These are phyloP conservation scores for Claviceps arundinis DNA, from an alignment of 2,329 filamentous ascomycete species.

Conservation along the genomic window DNA sequence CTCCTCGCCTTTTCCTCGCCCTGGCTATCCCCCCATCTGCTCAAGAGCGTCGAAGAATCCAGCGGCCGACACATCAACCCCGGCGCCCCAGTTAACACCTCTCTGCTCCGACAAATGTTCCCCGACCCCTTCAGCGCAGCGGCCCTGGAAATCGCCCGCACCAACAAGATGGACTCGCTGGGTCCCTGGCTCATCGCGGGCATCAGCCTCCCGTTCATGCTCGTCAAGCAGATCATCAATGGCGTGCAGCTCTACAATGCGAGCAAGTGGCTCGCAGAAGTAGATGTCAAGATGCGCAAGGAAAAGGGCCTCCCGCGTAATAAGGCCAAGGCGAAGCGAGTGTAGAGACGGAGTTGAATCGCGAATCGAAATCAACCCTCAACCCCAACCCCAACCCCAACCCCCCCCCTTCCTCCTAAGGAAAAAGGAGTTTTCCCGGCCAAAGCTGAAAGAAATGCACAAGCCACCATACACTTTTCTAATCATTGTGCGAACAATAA, in stretches of 20 bases:
- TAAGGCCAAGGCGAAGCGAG: conserved; percentile 25
- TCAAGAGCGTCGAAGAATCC: conserved; percentile 44
- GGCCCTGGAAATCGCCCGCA: conserved; percentile 80
- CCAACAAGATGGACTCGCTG: conserved; percentile 79
- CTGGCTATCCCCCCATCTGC: conserved; percentile 72
- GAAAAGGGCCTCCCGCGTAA: conserved; percentile 38
- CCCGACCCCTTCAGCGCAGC: conserved; percentile 83
- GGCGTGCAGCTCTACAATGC: conserved; percentile 89
- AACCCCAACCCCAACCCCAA: no score
- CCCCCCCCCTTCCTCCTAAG: no score
- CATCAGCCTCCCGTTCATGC: conserved; percentile 76
- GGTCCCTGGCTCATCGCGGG: conserved; percentile 59
- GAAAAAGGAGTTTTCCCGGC: no score
- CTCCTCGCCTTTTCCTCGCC: conserved; percentile 94
- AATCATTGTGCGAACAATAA: no score
- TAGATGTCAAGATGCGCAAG: conserved; percentile 57
- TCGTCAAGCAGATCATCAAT: conserved; percentile 86
- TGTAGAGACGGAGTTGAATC: conserved; percentile 8
- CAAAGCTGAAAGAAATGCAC: no score
- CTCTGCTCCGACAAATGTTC: conserved; percentile 62
- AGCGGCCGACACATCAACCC: conserved; percentile 42
- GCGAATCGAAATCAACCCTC: no score
- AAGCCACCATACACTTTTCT: no score
- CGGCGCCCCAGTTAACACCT: conserved; percentile 56
- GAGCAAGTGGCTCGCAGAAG: conserved; percentile 81